Conservation (phyloP, 352 stramenopile genomes). For the Globisporangium echinulatum region DNA sequence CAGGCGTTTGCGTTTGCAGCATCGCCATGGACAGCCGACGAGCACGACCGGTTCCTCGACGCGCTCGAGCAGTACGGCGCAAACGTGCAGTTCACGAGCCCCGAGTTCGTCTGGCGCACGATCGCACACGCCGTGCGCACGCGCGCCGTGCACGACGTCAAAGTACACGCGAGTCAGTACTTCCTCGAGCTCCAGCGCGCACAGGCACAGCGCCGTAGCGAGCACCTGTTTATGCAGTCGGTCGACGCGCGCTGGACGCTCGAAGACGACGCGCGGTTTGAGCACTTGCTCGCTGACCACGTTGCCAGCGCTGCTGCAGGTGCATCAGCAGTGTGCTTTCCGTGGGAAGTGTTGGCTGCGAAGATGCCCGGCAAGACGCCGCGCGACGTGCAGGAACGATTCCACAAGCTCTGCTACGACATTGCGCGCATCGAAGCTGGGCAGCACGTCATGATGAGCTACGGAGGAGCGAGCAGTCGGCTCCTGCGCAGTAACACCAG, state of each 20-base stretch:
- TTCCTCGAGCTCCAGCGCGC: slow-evolving; percentile 46
- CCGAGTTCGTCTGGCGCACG: slow-evolving; percentile 39
- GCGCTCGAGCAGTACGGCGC: slow-evolving; percentile 60
- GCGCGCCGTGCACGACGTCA: slow-evolving; percentile 32
- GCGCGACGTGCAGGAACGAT: slow-evolving; percentile 53
- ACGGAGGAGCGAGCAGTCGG: slow-evolving; percentile 13
- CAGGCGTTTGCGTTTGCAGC: not conserved
- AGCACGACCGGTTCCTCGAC: slow-evolving; percentile 64
- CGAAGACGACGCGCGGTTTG: slow-evolving; percentile 57
- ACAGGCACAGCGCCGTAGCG: slow-evolving; percentile 28
- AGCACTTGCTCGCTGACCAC: slow-evolving; percentile 50
- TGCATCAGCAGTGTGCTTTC: slow-evolving; percentile 28
- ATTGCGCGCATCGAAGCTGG: slow-evolving; percentile 62
- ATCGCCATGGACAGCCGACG: slow-evolving; percentile 39
- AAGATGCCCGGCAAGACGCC: slow-evolving; percentile 43
- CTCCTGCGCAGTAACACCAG: slow-evolving; percentile 14
- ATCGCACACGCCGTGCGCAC: slow-evolving; percentile 55
- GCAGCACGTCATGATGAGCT: slow-evolving; percentile 55
- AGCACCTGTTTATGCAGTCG: slow-evolving; percentile 47
- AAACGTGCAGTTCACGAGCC: slow-evolving; percentile 13
- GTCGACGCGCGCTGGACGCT: slow-evolving; percentile 54
- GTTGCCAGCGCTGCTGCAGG: slow-evolving; percentile 6
- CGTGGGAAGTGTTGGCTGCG: slow-evolving; percentile 55
- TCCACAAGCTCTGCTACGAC: slow-evolving; percentile 73
- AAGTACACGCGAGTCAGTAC: slow-evolving; percentile 44